Conservation (phyloP, 2,329 filamentous ascomycete genomes). For the Hypoxylon sp. region DNA sequence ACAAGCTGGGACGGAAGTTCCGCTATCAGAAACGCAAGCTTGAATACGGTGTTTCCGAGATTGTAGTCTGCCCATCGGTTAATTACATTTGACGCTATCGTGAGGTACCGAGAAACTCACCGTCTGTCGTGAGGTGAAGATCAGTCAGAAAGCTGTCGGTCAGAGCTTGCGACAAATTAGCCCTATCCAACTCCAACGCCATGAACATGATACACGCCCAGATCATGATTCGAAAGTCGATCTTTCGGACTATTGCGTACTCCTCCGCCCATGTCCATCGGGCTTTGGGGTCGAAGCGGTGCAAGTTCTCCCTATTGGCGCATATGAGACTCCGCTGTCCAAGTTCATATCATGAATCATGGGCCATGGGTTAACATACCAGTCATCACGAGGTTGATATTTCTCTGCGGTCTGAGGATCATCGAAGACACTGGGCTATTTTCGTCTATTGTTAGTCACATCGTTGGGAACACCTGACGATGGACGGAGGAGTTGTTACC, state of each 20-base stretch:
- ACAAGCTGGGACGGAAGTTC: conserved; percentile 72
- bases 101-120: conserved; percentile 44
- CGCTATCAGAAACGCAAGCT: conserved; percentile 64
- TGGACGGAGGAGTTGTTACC: conserved; percentile 30
- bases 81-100: background rate
- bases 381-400: conserved; percentile 46
- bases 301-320: conserved; percentile 49
- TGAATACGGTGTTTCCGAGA: conserved; percentile 66
- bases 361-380: conserved; percentile 23
- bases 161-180: conserved; percentile 61
- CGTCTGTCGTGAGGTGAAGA: conserved; percentile 58
- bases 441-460: conserved; percentile 38
- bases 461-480: background rate
- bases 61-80: conserved; percentile 58
- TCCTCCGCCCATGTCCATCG: conserved; percentile 54
- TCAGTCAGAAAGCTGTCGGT: conserved; percentile 62
- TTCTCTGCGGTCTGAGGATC: conserved; percentile 58
- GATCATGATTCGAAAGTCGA: conserved; percentile 57
- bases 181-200: conserved; percentile 62
- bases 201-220: conserved; percentile 64
- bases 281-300: conserved; percentile 52
- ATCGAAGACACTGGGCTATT: conserved; percentile 58
- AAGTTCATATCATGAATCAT: too few relatives aligned
- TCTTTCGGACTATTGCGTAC: conserved; percentile 49
- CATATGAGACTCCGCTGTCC: conserved; percentile 7